These are phyloP conservation scores for Arthrobotrys entomopaga DNA, from an alignment of 2,329 filamentous ascomycete genomes.

Conservation along the genomic window DNA sequence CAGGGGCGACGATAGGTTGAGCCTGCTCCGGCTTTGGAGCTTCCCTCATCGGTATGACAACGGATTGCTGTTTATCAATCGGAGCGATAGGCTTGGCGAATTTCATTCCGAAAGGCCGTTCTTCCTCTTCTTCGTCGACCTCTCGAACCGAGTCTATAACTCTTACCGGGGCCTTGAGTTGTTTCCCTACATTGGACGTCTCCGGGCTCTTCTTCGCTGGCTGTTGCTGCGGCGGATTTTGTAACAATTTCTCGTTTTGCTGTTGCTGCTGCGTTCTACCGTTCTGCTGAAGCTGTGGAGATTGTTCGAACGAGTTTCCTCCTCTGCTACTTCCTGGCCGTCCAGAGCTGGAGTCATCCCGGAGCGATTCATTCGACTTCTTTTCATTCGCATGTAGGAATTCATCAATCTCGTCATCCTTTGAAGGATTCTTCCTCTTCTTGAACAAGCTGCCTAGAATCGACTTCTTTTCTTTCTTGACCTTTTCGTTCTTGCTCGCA, in stretches of 20 bases:
- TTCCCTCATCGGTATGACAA: slow-evolving; percentile 35
- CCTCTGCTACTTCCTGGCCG: slow-evolving; percentile 53
- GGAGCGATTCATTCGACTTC: slow-evolving; percentile 46
- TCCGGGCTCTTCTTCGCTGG: slow-evolving; percentile 36
- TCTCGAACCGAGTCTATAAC: slow-evolving; percentile 49
- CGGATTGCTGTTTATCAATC: slow-evolving; percentile 52
- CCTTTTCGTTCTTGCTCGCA: slow-evolving; percentile 74
- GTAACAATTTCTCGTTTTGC: slow-evolving; percentile 54
- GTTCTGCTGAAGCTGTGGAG: slow-evolving; percentile 38
- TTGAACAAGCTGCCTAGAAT: slow-evolving; percentile 71
- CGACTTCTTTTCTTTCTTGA: slow-evolving; percentile 78
- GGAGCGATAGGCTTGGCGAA: slow-evolving; percentile 39
- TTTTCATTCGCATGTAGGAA: slow-evolving; percentile 56
- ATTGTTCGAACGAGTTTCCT: slow-evolving; percentile 37
- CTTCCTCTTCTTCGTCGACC: slow-evolving; percentile 51
- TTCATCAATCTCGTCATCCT: slow-evolving; percentile 62
- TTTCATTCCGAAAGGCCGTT: slow-evolving; percentile 51
- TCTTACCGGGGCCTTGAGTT: slow-evolving; percentile 26
- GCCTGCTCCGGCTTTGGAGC: slow-evolving; percentile 28
- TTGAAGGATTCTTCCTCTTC: slow-evolving; percentile 59
- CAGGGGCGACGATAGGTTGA: neutral
- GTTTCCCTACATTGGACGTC: slow-evolving; percentile 10
- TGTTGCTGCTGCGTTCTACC: slow-evolving; percentile 57
- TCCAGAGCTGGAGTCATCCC: slow-evolving; percentile 56
- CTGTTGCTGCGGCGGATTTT: slow-evolving; percentile 59